A percentile compares a stretch with the other conserved stretches of the same genome.
Conservation (phyloP, 768 basidiomycete species). For the Glaciozyma martinii region DNA sequence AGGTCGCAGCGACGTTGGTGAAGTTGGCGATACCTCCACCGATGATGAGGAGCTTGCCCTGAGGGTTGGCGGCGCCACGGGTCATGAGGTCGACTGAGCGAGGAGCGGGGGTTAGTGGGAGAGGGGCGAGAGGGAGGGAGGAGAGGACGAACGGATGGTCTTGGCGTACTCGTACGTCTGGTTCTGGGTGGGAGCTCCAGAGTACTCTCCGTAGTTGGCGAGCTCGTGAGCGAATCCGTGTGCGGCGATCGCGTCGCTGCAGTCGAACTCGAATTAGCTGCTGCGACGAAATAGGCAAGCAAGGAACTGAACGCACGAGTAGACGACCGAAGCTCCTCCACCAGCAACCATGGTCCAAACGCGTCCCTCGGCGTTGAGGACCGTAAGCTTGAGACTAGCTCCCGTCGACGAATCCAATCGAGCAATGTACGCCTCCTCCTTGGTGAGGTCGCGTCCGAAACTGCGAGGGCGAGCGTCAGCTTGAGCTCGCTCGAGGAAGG, state of each 20-base stretch:
- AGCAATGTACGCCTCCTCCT: conserved; percentile 98
- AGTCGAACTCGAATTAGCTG: background rate
- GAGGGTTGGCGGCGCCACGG: conserved; percentile 57
- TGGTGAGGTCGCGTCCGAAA: conserved; percentile 71
- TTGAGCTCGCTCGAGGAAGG: background rate
- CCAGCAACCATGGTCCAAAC: conserved; percentile 99
- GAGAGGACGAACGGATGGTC: conserved; percentile 67
- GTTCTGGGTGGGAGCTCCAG: conserved; percentile 92
- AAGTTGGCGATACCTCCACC: conserved; percentile 99
- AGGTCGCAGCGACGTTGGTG: conserved; percentile 93
- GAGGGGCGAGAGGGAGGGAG: background rate
- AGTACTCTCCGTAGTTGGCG: conserved; percentile 99
- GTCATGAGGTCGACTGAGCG: conserved; percentile 82
- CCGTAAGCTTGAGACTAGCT: conserved; percentile 95
- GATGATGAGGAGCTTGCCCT: conserved; percentile 98
- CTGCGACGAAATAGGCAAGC: background rate
- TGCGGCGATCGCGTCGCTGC: conserved; percentile 67
- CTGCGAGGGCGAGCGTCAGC: background rate
- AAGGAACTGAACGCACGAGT: conserved; percentile 40
- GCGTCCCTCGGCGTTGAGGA: conserved; percentile 85
- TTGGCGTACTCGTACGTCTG: conserved; percentile 99
- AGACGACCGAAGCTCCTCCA: conserved; percentile 71
- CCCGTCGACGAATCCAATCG: conserved; percentile 95
- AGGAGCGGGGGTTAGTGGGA: background rate
- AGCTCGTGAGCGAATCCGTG: conserved; percentile 95